These are phyloP conservation scores for Entophlyctis helioformis DNA, from an alignment of 192 early-diverging fungal genomes.

Conservation along the genomic window DNA sequence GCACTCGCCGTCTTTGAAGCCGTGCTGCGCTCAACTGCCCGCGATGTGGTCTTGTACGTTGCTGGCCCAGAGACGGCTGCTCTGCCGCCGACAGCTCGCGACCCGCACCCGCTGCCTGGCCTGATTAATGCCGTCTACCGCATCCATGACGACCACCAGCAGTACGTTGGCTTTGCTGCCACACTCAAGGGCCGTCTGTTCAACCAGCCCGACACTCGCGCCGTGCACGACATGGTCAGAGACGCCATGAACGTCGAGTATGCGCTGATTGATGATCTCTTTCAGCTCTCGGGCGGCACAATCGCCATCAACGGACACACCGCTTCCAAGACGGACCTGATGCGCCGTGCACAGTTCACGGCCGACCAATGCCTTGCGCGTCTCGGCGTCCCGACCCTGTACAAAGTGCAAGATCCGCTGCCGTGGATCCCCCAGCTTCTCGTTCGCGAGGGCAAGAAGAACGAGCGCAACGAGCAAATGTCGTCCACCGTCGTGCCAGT, in stretches of 20 bases:
- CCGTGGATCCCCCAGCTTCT: neutral
- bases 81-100: neutral
- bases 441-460: neutral
- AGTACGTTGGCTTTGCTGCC: neutral
- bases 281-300: neutral
- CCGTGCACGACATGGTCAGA: neutral
- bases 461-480: neutral
- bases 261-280: neutral
- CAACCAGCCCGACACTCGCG: neutral
- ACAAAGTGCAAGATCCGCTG: neutral
- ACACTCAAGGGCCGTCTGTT: neutral
- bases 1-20: neutral
- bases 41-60: neutral
- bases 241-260: slow-evolving; percentile 1
- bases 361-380: neutral
- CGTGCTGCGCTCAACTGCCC: neutral
- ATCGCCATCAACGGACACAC: neutral
- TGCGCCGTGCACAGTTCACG: neutral
- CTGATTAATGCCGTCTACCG: neutral
- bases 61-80: too few species aligned
- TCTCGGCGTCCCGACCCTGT: neutral
- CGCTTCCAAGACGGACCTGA: neutral
- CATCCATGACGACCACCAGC: neutral
- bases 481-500: neutral
- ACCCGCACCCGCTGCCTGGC: neutral